These are phyloP conservation scores for Pichiaceae sp. DNA, from an alignment of 1,139 yeast genomes.

Conservation along the genomic window DNA sequence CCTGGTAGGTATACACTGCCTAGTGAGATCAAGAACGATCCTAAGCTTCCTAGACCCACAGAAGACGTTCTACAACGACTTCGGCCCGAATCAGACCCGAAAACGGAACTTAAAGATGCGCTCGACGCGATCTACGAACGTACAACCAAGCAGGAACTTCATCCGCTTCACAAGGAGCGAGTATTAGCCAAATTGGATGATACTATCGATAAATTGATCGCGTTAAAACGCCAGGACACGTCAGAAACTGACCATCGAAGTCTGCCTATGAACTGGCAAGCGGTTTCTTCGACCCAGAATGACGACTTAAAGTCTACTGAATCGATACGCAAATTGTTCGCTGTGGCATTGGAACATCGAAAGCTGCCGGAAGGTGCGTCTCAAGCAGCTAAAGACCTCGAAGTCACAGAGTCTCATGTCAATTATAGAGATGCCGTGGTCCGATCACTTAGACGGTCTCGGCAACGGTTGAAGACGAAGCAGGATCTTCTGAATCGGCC, in stretches of 20 bases:
- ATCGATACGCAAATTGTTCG: not conserved
- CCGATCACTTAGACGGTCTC: not conserved
- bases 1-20: not conserved
- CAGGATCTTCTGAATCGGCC: not conserved
- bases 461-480: not conserved
- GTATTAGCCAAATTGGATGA: conserved; percentile 5
- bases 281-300: not conserved
- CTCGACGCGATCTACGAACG: conserved; percentile 31
- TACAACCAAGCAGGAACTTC: conserved; percentile 17
- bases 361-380: not conserved
- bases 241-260: not conserved
- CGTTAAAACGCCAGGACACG: not conserved
- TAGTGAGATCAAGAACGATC: not conserved
- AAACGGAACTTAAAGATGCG: conserved; percentile 5
- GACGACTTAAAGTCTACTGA: too few species aligned
- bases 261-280: conserved; percentile 2
- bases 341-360: not conserved
- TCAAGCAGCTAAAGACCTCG: not conserved
- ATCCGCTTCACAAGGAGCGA: conserved; percentile 1
- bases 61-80: conserved; percentile 4
- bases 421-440: not conserved
- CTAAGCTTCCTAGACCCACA: not conserved
- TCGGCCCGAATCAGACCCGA: conserved; percentile 5
- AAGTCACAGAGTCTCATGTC: not conserved
- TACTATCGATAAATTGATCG: conserved; percentile 7